phyloP scores from a whole-genome alignment of 495 filamentous ascomycete species.

The Xeromyces bisporus region DNA sequence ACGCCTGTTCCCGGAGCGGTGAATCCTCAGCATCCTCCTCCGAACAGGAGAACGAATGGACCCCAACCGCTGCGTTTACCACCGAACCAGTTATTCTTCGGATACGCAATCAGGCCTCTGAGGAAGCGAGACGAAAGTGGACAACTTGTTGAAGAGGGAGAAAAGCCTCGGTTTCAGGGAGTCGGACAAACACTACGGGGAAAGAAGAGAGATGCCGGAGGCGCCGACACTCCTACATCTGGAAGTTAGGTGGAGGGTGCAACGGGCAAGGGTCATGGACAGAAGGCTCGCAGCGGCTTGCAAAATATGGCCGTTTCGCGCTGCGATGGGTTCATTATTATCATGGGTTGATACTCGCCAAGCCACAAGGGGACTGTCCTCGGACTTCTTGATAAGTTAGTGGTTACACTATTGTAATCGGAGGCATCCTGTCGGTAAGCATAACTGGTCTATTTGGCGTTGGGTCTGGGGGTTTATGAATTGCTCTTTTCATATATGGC shows the following conservation, averaged over 20 bases:
- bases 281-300: constrained; percentile 5
- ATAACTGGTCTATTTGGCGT: too few relatives aligned
- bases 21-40: constrained; percentile 33
- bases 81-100: constrained; percentile 86
- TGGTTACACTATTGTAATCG: too few relatives aligned
- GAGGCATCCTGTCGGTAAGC: too few relatives aligned
- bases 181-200: constrained; percentile 71
- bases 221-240: constrained; percentile 22
- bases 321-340: not conserved
- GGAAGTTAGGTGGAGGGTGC: constrained; percentile 16
- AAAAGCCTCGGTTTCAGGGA: constrained; percentile 66
- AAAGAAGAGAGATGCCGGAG: constrained; percentile 34
- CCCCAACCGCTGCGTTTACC: constrained; percentile 76
- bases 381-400: too few relatives aligned
- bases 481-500: too few relatives aligned
- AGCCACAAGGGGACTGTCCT: too few relatives aligned
- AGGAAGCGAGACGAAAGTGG: constrained; percentile 64
- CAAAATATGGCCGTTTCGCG: constrained; percentile 6
- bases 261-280: constrained; percentile 10
- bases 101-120: constrained; percentile 77
- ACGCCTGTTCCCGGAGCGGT: constrained; percentile 58
- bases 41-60: constrained; percentile 44
- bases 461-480: too few relatives aligned
- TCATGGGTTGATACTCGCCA: not conserved
- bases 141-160: constrained; percentile 36